Evolutionary conservation across 371 early-diverging fungal species (phyloP).

Genomic region (Mucor circinelloides): DNA sequence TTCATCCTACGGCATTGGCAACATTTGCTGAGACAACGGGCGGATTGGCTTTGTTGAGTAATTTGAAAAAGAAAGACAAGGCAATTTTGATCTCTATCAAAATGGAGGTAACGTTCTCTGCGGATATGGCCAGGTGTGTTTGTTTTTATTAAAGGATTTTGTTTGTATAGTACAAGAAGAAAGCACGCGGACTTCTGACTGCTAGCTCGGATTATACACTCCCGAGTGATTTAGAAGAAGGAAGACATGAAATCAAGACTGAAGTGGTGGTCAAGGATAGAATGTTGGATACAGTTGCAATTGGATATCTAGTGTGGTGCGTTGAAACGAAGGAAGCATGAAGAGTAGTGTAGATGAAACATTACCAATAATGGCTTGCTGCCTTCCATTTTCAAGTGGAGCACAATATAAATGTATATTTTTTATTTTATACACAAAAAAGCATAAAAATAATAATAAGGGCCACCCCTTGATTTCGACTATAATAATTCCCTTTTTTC

Average conservation of each 20-base stretch:
- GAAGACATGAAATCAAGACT: constrained; percentile 30
- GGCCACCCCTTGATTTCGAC: constrained; percentile 6
- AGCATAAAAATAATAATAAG: background rate
- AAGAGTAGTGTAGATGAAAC: constrained; percentile 10
- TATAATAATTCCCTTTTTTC: constrained; percentile 3
- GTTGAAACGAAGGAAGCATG: constrained; percentile 31
- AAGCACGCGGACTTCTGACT: constrained; percentile 53
- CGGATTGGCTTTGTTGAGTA: constrained; percentile 52
- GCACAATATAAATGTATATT: background rate
- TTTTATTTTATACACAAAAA: background rate
- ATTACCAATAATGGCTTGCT: constrained; percentile 12
- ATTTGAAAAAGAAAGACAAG: constrained; percentile 46
- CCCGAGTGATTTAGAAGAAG: constrained; percentile 18
- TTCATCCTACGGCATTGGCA: constrained; percentile 59
- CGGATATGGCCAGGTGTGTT: background rate
- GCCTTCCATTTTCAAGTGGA: background rate
- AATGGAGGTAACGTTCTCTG: constrained; percentile 50
- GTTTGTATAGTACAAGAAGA: constrained; percentile 47
- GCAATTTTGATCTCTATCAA: constrained; percentile 50
- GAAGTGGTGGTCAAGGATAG: constrained; percentile 54
- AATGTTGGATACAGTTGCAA: constrained; percentile 50
- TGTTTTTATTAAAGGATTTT: background rate
- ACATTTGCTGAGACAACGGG: constrained; percentile 70
- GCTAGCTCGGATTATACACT: constrained; percentile 32
- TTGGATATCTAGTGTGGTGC: constrained; percentile 41